Evolutionary conservation across 2,329 filamentous ascomycete species (phyloP).

Genomic region (Aureobasidium sp.): DNA sequence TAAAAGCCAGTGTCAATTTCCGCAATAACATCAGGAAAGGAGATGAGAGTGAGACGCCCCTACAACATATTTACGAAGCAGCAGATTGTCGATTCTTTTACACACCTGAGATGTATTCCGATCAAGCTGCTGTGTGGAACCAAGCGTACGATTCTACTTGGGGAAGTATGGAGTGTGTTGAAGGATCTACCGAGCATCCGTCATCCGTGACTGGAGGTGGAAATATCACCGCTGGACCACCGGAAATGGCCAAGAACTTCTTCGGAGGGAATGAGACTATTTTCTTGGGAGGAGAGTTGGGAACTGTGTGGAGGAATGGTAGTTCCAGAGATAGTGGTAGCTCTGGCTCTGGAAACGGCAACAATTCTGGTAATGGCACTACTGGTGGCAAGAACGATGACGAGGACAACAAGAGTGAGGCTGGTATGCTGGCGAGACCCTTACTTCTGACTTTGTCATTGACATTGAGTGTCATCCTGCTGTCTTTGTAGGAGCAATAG

Average conservation of each 20-base stretch:
- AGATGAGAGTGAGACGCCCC: conserved; percentile 30
- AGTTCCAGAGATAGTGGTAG: not conserved
- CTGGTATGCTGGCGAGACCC: not conserved
- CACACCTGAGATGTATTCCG: conserved; percentile 39
- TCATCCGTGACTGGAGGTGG: conserved; percentile 2
- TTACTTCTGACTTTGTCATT: not conserved
- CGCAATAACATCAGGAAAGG: conserved; percentile 21
- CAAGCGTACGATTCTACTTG: conserved; percentile 25
- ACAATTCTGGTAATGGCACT: not conserved
- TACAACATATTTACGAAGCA: conserved; percentile 42
- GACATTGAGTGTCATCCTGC: not conserved
- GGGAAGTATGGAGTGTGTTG: conserved; percentile 16
- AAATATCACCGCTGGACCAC: not conserved
- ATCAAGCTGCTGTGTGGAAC: conserved; percentile 41
- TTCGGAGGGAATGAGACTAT: not conserved
- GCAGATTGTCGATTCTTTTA: conserved; percentile 45
- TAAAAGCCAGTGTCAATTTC: conserved; percentile 18
- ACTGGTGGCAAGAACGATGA: not conserved
- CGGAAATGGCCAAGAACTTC: not conserved
- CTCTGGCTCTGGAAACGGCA: not conserved
- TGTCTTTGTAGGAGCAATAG: not conserved
- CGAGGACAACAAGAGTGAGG: not conserved
- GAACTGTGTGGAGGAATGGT: not conserved
- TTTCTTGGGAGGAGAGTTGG: not conserved
- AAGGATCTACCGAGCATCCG: conserved; percentile 16